Base-by-base conservation (phyloP, 2,329 filamentous ascomycete genomes). In the Colletotrichum tropicale region DNA sequence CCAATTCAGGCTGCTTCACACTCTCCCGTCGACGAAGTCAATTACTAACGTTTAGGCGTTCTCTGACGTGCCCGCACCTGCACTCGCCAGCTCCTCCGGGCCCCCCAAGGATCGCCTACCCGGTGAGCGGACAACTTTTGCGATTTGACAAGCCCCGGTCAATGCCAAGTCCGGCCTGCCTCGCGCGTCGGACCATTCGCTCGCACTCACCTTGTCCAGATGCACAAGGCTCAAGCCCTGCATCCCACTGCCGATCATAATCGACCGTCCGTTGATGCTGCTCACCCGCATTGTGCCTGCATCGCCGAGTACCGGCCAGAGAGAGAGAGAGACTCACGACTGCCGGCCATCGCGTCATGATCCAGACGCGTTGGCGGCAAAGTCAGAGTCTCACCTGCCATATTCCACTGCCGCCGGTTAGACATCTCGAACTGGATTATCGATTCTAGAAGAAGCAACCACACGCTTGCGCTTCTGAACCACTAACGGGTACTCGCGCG, bases 171-270 rank as follows among this genome's bases (percentile, higher is more conserved):
- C 43, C 26, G n/a, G 43, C 28, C 56, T 21, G 18, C 26, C 12
- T 62, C 32, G 65, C 24, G 28, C 34, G 60, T 73, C 56, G 55
- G 61, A 58, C 58, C 62, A 64, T 36, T n/a, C 52, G 18, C n/a
- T 43, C 16, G 48, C 70, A 28, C 16, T 32, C 26, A 24, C 26
- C 21, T 52, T 36, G 32, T 55, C 65, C 38, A 56, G 9, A 28
- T 36, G 30, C 38, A 43, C 8, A 48, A 64, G n/a, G 26, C 55
- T 52, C 58, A 62, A 55, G 26, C 34, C 58, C 48, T 69, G 70
- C 70, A 58, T 65, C 64, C 30, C 70, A 65, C 24, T 55, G 74
- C 70, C 66, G 70, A 76, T 76, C 70, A 38, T 6, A 58, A 69
- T 60, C 15, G 28, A 24, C 61, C 36, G 28, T 60, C 48, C 26